These are phyloP conservation scores for Aureobasidium subglaciale DNA, from an alignment of 2,329 filamentous ascomycete genomes.

Conservation along the genomic window DNA sequence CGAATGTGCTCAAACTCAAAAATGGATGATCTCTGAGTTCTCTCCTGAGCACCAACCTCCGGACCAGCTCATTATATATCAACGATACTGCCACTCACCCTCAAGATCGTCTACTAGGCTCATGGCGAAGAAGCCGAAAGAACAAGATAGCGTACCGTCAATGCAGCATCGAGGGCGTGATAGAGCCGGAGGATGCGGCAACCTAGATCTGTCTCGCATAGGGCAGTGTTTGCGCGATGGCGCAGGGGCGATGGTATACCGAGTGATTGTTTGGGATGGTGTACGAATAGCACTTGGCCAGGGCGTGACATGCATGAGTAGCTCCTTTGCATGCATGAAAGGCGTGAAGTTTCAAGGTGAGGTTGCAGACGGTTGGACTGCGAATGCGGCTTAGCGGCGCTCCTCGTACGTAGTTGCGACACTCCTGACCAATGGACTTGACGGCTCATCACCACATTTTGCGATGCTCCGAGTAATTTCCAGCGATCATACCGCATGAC, in stretches of 20 bases:
- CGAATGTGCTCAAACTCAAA: conserved; percentile 6
- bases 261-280: background rate
- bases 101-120: background rate
- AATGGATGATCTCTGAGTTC: background rate
- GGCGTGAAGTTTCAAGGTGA: conserved; percentile 11
- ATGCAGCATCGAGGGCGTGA: conserved; percentile 2
- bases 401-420: background rate
- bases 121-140: background rate
- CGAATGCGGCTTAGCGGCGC: background rate
- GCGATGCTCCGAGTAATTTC: conserved; percentile 1
- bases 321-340: conserved; percentile 9
- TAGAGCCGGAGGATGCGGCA: background rate
- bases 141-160: background rate
- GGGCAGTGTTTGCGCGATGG: background rate
- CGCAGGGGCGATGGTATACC: conserved; percentile 10
- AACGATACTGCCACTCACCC: background rate
- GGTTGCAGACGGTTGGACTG: conserved; percentile 6
- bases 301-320: conserved; percentile 11
- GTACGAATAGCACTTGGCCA: conserved; percentile 10
- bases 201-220: conserved; percentile 2
- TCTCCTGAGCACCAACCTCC: background rate
- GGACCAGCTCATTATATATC: background rate
- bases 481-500: background rate
- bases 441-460: background rate
- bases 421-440: background rate